These are phyloP conservation scores for Golubevia pallescens DNA, from an alignment of 1,284 basidiomycete genomes.

Conservation along the genomic window DNA sequence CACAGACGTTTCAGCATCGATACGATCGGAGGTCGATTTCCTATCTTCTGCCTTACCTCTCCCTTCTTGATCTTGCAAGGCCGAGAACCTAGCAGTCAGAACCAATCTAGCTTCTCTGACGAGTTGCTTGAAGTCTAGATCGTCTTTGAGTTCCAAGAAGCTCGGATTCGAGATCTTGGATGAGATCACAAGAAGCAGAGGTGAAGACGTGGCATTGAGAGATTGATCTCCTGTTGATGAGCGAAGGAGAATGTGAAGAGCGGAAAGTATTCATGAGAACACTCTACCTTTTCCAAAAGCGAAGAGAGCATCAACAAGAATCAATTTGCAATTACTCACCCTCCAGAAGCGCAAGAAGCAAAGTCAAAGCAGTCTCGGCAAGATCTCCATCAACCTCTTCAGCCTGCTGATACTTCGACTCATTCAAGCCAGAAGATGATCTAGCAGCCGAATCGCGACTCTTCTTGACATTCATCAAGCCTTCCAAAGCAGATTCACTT, in stretches of 20 bases:
- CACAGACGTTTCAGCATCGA: constrained; percentile 20
- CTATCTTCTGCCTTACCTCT: not conserved
- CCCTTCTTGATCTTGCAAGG: constrained; percentile 3
- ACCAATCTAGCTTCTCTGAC: constrained; percentile 80
- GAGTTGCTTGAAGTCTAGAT: constrained; percentile 65
- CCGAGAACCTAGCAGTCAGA: constrained; percentile 73
- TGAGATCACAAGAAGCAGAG: constrained; percentile 43
- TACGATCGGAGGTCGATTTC: constrained; percentile 66
- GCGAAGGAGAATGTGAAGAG: not conserved
- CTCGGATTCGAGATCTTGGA: constrained; percentile 43
- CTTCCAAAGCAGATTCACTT: constrained; percentile 7
- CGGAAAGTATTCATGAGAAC: constrained; percentile 3
- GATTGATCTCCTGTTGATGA: constrained; percentile 5
- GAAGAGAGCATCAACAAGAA: too few species aligned
- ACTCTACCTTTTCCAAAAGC: not conserved
- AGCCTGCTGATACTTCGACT: not conserved
- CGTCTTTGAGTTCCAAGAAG: constrained; percentile 20
- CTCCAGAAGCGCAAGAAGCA: constrained; percentile 54
- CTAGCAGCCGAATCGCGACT: too few species aligned
- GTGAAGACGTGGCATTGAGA: constrained; percentile 25
- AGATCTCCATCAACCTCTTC: constrained; percentile 32
- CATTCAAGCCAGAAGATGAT: too few species aligned
- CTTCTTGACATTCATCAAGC: not conserved
- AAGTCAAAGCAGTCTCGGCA: constrained; percentile 34
- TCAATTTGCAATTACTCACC: constrained; percentile 8